phyloP scores from a whole-genome alignment of 2,329 filamentous ascomycete species.

The Fusarium albidum region DNA sequence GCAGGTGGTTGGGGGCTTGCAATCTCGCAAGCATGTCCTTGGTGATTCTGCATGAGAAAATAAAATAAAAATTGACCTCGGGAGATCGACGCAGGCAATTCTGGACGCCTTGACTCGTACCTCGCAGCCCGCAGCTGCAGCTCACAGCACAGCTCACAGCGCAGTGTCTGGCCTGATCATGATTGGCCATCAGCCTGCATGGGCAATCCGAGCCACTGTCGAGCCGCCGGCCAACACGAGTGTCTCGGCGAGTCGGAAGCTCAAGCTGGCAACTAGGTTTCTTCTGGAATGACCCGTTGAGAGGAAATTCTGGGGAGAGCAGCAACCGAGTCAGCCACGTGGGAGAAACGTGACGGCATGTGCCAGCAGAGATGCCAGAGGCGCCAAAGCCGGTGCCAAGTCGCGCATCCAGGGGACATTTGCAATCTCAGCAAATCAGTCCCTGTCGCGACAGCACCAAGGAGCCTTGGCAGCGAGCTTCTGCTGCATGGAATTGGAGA shows the following conservation, averaged over 20 bases:
- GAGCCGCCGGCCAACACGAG: constrained; percentile 5
- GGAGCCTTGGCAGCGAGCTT: not conserved
- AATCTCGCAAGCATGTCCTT: constrained; percentile 1
- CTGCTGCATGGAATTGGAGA: too few species aligned
- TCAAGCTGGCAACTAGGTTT: constrained; percentile 8
- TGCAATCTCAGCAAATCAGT: constrained; percentile 8
- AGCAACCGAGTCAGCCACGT: constrained; percentile 35
- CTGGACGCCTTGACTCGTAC: constrained; percentile 32
- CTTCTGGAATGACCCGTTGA: constrained; percentile 18
- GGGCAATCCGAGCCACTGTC: constrained; percentile 3
- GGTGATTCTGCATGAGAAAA: constrained; percentile 1
- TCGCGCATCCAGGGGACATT: too few species aligned
- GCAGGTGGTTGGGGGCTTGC: not conserved
- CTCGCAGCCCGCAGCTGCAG: too few species aligned
- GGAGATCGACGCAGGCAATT: constrained; percentile 40
- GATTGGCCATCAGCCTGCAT: constrained; percentile 22
- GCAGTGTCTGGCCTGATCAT: not conserved
- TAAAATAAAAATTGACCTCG: constrained; percentile 24
- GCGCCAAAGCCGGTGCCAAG: constrained; percentile 2
- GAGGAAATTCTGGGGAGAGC: constrained; percentile 11
- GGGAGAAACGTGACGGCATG: constrained; percentile 33
- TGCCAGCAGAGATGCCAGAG: constrained; percentile 15
- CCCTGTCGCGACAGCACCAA: not conserved
- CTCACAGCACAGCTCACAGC: too few species aligned
- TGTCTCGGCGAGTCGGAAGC: constrained; percentile 14